Base-by-base conservation (phyloP, 2,329 filamentous ascomycete genomes). In the Pseudonectria foliicola region DNA sequence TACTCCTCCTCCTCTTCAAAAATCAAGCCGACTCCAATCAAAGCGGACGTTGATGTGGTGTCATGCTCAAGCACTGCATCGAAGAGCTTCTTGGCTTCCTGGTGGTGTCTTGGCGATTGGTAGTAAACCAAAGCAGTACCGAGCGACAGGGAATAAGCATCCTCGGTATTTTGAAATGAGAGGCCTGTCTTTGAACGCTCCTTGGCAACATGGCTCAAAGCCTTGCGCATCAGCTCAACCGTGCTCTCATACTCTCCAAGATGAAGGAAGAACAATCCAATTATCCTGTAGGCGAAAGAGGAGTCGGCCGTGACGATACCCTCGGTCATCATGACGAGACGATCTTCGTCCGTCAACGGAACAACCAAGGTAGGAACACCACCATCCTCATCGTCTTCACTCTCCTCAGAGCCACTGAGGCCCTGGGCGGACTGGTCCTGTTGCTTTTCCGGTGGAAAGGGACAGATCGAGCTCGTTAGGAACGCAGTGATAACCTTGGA, bases 1-100 rank as follows among this genome's bases (percentile, higher is more conserved):
- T 85, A 95, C 43, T 96, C 84, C 51, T 95, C 83, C 45, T 95
- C 88, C 50, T 96, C 92, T 59, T 95, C 88, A 30, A 89, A 82
- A 27, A 98, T 90, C 15, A 96, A 63, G 2, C 92, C 93, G 24
- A 95, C 78, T 1, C 92, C 92, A 29, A 96, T 85, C 42, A 98
- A 67, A 3, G 89, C 89, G 21, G 79, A 66, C 1, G 88, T 93
- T 1, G 84, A 89, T 3, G 75, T 77, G 2, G 80, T 73, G 37
- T 93, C 87, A 16, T 83, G 76, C 31, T 76, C 68, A 1, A 98
- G 70, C 5, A 96, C 84, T 21, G 75, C 75, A 48, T 95, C 80
- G 48, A 98, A 96, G 0, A 95, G 70, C n/a, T 62, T 61, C 54
- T 86, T 90, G 3, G 92, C 89, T 62, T 96, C 90, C 13, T 80